Evolutionary conservation across 2,329 filamentous ascomycete genomes (phyloP).

Genomic region (Niveomyces coronatus): DNA sequence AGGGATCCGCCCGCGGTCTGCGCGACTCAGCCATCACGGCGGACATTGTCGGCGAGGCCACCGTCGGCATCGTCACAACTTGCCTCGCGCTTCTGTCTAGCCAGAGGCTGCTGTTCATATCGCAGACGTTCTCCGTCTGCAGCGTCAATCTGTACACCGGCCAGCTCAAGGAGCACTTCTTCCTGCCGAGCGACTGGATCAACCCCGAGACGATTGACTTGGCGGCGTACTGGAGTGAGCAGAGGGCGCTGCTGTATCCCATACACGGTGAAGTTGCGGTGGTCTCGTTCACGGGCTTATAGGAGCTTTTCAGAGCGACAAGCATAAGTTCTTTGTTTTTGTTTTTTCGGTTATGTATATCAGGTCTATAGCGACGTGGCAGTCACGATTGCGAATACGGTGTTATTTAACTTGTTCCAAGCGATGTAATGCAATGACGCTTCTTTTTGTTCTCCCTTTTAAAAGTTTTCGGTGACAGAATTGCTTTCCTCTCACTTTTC

Average conservation of each 20-base stretch:
- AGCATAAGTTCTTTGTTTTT: background rate
- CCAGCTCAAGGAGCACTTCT: constrained; percentile 10
- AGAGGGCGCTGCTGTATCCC: constrained; percentile 16
- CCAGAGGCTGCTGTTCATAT: constrained; percentile 14
- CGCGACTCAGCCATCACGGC: background rate
- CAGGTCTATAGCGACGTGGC: no score
- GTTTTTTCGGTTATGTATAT: background rate
- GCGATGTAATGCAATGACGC: no score
- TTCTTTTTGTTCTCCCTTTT: no score
- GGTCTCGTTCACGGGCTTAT: constrained; percentile 10
- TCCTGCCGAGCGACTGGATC: constrained; percentile 18
- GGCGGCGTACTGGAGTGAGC: constrained; percentile 11
- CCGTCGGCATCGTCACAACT: background rate
- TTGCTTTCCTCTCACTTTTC: no score
- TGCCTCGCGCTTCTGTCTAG: constrained; percentile 12
- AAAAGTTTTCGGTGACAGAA: no score
- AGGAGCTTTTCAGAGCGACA: background rate
- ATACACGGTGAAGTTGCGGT: constrained; percentile 16
- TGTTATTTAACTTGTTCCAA: no score
- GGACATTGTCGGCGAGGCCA: background rate
- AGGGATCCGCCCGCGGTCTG: no score
- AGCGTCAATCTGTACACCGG: constrained; percentile 9
- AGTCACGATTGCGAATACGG: no score
- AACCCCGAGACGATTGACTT: constrained; percentile 14
- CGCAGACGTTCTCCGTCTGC: constrained; percentile 13